These are phyloP conservation scores for Suhomyces sp. DNA, from an alignment of 805 yeast genomes.

Conservation along the genomic window DNA sequence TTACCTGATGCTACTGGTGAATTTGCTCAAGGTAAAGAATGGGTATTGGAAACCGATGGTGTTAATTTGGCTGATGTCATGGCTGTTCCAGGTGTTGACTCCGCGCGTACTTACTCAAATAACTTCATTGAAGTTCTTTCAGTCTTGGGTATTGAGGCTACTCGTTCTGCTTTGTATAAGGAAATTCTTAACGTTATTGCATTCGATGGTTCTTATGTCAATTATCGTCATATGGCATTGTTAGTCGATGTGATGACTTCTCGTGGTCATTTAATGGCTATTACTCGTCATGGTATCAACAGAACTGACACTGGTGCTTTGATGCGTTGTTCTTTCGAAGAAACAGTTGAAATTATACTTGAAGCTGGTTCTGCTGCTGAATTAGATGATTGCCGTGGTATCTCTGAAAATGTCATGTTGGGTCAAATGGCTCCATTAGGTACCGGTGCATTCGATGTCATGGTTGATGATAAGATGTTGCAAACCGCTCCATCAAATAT, in stretches of 20 bases:
- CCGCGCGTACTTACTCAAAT: conserved; percentile 87
- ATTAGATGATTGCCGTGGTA: conserved; percentile 97
- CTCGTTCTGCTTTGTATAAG: conserved; percentile 88
- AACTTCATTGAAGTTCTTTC: conserved; percentile 94
- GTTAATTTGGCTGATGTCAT: conserved; percentile 92
- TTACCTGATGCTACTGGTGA: conserved; percentile 81
- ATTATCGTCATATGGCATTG: conserved; percentile 97
- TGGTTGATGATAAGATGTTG: conserved; percentile 87
- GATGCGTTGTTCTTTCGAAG: conserved; percentile 99
- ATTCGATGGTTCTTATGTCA: conserved; percentile 98
- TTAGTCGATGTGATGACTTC: conserved; percentile 98
- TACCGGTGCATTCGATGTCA: conserved; percentile 95
- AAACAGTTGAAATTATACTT: conserved; percentile 93
- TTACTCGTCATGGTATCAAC: conserved; percentile 98
- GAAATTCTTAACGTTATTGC: conserved; percentile 97
- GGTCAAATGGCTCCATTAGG: conserved; percentile 99
- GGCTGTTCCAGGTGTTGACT: conserved; percentile 92
- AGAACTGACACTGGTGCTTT: conserved; percentile 98
- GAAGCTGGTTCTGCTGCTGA: conserved; percentile 99
- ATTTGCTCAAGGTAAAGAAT: conserved; percentile 84
- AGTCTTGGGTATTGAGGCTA: conserved; percentile 97
- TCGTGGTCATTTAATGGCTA: conserved; percentile 97
- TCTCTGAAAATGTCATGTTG: conserved; percentile 93
- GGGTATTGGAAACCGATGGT: conserved; percentile 99
- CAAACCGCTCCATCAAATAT: conserved; percentile 58